These are phyloP conservation scores for Suillus clintonianus DNA, from an alignment of 768 basidiomycete genomes.

Conservation along the genomic window DNA sequence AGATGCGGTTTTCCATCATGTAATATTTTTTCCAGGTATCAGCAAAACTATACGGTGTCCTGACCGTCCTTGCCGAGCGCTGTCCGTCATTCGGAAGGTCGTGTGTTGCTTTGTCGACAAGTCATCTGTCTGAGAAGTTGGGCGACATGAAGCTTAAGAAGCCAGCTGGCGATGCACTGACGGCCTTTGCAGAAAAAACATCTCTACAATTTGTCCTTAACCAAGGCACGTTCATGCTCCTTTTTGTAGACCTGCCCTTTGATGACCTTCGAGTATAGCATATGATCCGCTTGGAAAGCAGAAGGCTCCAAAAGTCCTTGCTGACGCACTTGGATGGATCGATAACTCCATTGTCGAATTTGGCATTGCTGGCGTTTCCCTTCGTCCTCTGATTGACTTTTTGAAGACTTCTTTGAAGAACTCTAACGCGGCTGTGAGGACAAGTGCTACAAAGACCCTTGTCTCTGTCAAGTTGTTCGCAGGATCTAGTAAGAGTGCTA, in stretches of 20 bases:
- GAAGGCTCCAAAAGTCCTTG: constrained; percentile 96
- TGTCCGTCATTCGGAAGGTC: constrained; percentile 86
- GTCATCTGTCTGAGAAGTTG: constrained; percentile 88
- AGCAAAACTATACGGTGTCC: constrained; percentile 81
- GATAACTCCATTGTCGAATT: constrained; percentile 87
- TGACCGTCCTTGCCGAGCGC: constrained; percentile 69
- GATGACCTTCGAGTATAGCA: constrained; percentile 45
- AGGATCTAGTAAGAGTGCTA: constrained; percentile 65
- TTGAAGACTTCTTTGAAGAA: constrained; percentile 85
- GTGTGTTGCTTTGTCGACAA: constrained; percentile 77
- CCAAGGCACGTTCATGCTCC: constrained; percentile 62
- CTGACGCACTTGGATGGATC: constrained; percentile 88
- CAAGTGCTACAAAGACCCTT: constrained; percentile 89
- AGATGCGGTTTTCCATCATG: not conserved
- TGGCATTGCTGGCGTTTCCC: constrained; percentile 82
- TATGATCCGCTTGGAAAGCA: constrained; percentile 94
- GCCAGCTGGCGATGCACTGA: constrained; percentile 87
- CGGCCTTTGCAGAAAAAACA: constrained; percentile 85
- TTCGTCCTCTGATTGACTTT: constrained; percentile 87
- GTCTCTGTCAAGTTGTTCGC: constrained; percentile 92
- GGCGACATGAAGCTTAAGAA: constrained; percentile 98
- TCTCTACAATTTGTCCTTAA: constrained; percentile 92
- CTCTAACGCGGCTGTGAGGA: constrained; percentile 91
- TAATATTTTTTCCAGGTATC: constrained; percentile 65
- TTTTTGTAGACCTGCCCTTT: constrained; percentile 7